Evolutionary conservation across 805 yeast species (phyloP).

Genomic region (Jamesozyma jinghongensis): DNA sequence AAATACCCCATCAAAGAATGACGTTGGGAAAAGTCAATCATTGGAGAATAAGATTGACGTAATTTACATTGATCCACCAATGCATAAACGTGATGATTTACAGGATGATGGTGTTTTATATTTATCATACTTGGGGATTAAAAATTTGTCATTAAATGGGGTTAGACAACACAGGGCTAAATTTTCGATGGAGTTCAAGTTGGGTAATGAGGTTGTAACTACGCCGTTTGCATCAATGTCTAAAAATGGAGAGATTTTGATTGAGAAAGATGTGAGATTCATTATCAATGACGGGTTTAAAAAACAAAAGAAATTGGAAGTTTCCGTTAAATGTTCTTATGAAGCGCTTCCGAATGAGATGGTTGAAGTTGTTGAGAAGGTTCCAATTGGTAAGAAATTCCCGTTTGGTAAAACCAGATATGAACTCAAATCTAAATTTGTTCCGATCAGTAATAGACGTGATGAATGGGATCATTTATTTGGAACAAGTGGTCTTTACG

Average conservation of each 20-base stretch:
- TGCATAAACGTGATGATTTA: not conserved
- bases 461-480: conserved; percentile 56
- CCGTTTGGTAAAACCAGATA: conserved; percentile 31
- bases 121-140: conserved; percentile 39
- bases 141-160: conserved; percentile 41
- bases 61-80: no score
- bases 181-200: conserved; percentile 48
- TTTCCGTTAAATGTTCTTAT: conserved; percentile 63
- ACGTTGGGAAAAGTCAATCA: no score
- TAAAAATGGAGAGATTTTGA: conserved; percentile 23
- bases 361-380: conserved; percentile 52
- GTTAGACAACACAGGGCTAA: conserved; percentile 37
- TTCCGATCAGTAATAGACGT: conserved; percentile 37
- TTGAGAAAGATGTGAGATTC: conserved; percentile 67
- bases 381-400: conserved; percentile 34
- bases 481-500: conserved; percentile 84
- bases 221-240: conserved; percentile 15
- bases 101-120: conserved; percentile 42
- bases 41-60: no score
- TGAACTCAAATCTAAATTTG: conserved; percentile 35
- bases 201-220: conserved; percentile 28
- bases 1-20: no score
- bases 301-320: conserved; percentile 43
- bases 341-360: conserved; percentile 37
- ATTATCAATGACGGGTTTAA: conserved; percentile 20